Evolutionary conservation across 345 rosid species (phyloP).

Genomic region (Sonneratia alba): DNA sequence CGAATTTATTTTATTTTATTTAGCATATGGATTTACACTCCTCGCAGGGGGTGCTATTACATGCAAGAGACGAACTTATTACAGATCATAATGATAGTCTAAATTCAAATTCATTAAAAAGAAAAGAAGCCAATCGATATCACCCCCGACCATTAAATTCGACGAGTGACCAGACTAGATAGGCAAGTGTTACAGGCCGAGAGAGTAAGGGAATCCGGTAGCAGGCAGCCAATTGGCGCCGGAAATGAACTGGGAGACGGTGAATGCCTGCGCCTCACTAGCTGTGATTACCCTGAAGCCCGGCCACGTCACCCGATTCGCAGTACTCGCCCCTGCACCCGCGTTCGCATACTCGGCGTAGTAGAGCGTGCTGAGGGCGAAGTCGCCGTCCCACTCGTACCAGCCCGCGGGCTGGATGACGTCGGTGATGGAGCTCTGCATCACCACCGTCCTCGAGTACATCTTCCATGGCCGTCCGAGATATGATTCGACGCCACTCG

Average conservation of each 20-base stretch:
- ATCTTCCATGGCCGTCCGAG: constrained; percentile 71
- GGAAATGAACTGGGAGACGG: constrained; percentile 45
- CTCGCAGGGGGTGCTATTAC: too few relatives aligned
- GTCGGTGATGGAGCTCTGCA: constrained; percentile 46
- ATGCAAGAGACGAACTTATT: too few relatives aligned
- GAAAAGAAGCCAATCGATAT: too few relatives aligned
- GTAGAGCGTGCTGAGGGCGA: constrained; percentile 49
- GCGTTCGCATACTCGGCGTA: constrained; percentile 57
- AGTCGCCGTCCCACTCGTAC: constrained; percentile 49
- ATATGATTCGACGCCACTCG: constrained; percentile 24
- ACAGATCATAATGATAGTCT: too few relatives aligned
- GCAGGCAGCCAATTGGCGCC: constrained; percentile 44
- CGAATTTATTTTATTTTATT: too few relatives aligned
- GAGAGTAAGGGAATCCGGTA: constrained; percentile 60
- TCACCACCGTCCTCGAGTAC: constrained; percentile 55
- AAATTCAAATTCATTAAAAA: too few relatives aligned
- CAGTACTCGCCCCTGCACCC: constrained; percentile 47
- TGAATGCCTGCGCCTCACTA: constrained; percentile 29
- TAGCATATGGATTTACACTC: too few relatives aligned
- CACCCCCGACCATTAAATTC: too few relatives aligned
- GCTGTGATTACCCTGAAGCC: constrained; percentile 39
- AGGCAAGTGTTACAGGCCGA: constrained; percentile 24
- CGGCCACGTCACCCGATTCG: constrained; percentile 45
- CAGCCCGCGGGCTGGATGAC: constrained; percentile 57
- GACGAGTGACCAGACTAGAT: too few relatives aligned